Conservation (phyloP, 768 basidiomycete genomes). For the Calocera viscosa region DNA sequence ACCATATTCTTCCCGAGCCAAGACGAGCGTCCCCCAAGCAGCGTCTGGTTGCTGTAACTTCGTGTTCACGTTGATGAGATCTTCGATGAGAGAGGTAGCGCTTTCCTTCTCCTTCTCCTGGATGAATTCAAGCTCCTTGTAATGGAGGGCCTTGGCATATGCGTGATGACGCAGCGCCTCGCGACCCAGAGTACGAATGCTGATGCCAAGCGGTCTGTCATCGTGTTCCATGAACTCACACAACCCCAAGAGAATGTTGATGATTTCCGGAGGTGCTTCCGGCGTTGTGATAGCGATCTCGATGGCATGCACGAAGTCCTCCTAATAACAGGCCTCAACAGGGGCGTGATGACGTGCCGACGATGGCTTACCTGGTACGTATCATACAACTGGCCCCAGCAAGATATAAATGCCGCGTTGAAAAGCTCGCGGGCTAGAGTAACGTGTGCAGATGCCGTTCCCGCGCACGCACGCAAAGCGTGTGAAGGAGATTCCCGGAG, state of each 20-base stretch:
- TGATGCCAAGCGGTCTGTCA: constrained; percentile 88
- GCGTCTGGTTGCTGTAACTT: constrained; percentile 94
- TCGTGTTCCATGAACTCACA: constrained; percentile 99
- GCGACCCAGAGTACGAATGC: constrained; percentile 83
- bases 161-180: constrained; percentile 88
- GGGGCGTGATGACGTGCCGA: not conserved
- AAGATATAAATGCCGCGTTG: constrained; percentile 96
- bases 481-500: constrained; percentile 98
- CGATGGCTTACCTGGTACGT: constrained; percentile 68
- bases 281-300: constrained; percentile 62
- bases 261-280: constrained; percentile 71
- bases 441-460: constrained; percentile 77
- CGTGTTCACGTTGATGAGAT: constrained; percentile 91
- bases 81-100: constrained; percentile 80
- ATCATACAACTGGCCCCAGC: constrained; percentile 92
- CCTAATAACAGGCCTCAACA: constrained; percentile 42
- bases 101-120: constrained; percentile 45
- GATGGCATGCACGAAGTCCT: constrained; percentile 85
- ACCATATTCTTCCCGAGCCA: constrained; percentile 80
- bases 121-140: constrained; percentile 96
- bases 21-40: constrained; percentile 89
- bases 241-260: constrained; percentile 80
- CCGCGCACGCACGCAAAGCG: constrained; percentile 94
- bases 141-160: constrained; percentile 94
- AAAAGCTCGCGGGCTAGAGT: constrained; percentile 89